phyloP scores from a whole-genome alignment of 2,329 filamentous ascomycete genomes.

The Albophoma yamanashiensis region DNA sequence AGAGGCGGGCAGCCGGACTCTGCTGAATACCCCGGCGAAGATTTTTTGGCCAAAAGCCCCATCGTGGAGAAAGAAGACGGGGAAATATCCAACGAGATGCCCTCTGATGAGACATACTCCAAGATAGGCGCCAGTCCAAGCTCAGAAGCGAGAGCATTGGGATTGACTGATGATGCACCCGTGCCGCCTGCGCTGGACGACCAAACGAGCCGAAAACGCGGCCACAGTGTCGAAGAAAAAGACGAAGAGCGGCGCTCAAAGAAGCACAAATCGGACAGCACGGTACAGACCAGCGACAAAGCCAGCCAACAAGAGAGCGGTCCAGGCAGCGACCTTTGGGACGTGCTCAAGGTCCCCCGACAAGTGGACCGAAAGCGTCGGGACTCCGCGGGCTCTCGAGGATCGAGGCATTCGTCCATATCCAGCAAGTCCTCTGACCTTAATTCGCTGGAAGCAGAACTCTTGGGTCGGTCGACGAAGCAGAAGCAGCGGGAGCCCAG shows the following conservation, averaged over 20 bases:
- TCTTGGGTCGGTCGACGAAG: constrained; percentile 22
- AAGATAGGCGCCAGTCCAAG: background rate
- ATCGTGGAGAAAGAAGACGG: constrained; percentile 1
- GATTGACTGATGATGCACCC: background rate
- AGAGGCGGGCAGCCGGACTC: background rate
- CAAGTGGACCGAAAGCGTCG: constrained; percentile 6
- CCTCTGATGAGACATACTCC: background rate
- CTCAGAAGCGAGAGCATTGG: background rate
- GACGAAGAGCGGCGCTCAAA: constrained; percentile 3
- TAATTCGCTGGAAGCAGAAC: constrained; percentile 26
- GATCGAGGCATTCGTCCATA: constrained; percentile 18
- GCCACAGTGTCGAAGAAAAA: constrained; percentile 2
- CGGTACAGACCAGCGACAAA: background rate
- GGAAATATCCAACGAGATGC: constrained; percentile 1
- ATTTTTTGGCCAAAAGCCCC: background rate
- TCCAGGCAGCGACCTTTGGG: constrained; percentile 1
- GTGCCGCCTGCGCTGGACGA: background rate
- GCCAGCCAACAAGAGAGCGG: background rate
- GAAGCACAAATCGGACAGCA: constrained; percentile 1
- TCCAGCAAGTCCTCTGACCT: constrained; percentile 24
- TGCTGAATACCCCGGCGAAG: background rate
- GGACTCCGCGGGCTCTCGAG: constrained; percentile 11
- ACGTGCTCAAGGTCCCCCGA: constrained; percentile 2
- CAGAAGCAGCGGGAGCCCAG: constrained; percentile 15
- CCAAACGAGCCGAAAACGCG: constrained; percentile 3